Evolutionary conservation across 305 asterid species (phyloP), one percentile per base, ranked within the genome.

Genomic region (Solanum hybrid): DNA sequence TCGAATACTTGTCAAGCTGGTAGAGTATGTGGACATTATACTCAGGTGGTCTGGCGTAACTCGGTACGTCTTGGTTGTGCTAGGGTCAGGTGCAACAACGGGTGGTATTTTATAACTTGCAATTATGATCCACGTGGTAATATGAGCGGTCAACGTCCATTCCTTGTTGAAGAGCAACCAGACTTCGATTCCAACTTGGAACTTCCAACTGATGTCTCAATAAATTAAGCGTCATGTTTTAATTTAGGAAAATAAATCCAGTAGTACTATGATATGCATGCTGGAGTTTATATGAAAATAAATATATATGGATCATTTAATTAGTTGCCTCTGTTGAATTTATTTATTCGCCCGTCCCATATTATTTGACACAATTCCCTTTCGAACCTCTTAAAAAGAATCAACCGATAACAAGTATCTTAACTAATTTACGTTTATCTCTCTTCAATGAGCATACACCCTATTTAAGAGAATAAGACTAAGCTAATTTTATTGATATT

Each of bases 91-190:
- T 40, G 51, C 14, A 40, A 40, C 16, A 40, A 40, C 11, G 16
- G 51, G 51, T 40, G 51, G 16, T 40, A 40, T 40, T 13, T 42
- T 42, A 42, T 42, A 5, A 84, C 85, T 1, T 90, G 93, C 83
- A 88, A 75, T 74, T 89, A 92, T 37, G 87, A 89, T 86, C 92
- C 94, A 28, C 92, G 89, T 2, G 94, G 93, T 31, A 92, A 92
- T 86, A 88, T 78, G 28, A 12, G 18, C 0, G 92, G 94, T 1
- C 57, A 91, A 89, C 86, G 86, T 28, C 94, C 94, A 12, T 91
- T 82, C 22, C 37, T 34, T 31, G 6, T 75, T 31, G 24, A 75
- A 75, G 39, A 16, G 5, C 11, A 71, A 12, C 34, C 34, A 28
- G 20, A 28, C 77, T 71, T 26, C 3, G 77, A 71, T 11, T 26